These are phyloP conservation scores for Stropharia rugosoannulata DNA, from an alignment of 768 basidiomycete species.

Conservation along the genomic window DNA sequence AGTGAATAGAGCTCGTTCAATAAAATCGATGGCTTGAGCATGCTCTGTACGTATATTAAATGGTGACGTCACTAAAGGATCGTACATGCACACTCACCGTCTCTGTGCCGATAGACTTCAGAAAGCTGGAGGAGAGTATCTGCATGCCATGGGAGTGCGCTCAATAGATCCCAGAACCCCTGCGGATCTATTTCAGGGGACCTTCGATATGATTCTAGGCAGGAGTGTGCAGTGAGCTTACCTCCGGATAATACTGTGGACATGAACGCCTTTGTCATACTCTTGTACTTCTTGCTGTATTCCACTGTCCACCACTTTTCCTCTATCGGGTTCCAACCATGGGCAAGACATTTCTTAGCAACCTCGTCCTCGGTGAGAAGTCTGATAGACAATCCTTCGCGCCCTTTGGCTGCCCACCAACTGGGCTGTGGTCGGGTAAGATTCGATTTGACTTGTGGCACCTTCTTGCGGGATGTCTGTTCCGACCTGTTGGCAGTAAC, in stretches of 20 bases:
- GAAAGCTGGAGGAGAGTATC: conserved; percentile 88
- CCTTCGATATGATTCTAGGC: background rate
- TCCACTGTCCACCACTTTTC: conserved; percentile 92
- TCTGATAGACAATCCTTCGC: conserved; percentile 74
- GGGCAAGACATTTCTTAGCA: conserved; percentile 35
- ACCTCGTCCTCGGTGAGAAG: conserved; percentile 56
- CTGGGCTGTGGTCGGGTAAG: conserved; percentile 73
- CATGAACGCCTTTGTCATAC: conserved; percentile 79
- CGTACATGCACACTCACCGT: conserved; percentile 51
- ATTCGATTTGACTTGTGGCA: conserved; percentile 55
- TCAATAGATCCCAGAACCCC: conserved; percentile 73
- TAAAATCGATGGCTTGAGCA: conserved; percentile 79
- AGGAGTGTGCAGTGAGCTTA: conserved; percentile 30
- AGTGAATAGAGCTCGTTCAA: conserved; percentile 91
- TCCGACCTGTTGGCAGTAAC: conserved; percentile 57
- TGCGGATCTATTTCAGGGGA: conserved; percentile 60
- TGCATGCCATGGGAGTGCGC: conserved; percentile 84
- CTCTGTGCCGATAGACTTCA: conserved; percentile 83
- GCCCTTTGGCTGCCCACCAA: conserved; percentile 71
- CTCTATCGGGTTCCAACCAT: conserved; percentile 40
- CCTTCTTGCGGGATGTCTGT: conserved; percentile 36
- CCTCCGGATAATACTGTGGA: conserved; percentile 80
- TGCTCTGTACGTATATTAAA: conserved; percentile 51
- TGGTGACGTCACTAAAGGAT: background rate
- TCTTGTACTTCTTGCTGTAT: conserved; percentile 83